Evolutionary conservation across 2,329 filamentous ascomycete species (phyloP).

Genomic region (Didymella keratinophila): DNA sequence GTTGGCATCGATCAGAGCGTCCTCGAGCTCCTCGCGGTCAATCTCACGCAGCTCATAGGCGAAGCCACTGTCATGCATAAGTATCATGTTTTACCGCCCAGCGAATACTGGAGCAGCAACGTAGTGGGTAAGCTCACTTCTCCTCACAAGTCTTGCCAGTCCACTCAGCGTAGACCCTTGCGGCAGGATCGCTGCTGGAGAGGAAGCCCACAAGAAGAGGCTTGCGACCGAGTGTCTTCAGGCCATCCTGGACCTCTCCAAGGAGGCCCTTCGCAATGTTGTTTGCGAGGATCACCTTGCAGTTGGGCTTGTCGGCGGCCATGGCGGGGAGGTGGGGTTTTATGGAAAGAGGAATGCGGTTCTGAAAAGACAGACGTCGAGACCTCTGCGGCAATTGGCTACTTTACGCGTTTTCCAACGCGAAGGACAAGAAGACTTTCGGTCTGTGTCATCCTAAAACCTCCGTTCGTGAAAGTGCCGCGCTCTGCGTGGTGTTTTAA

Average conservation of each 20-base stretch:
- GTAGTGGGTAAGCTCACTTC: conserved; percentile 71
- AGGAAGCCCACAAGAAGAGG: conserved; percentile 90
- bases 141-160: conserved; percentile 95
- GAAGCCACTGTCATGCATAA: conserved; percentile 73
- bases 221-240: conserved; percentile 73
- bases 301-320: conserved; percentile 60
- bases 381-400: conserved; percentile 1
- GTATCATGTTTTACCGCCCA: conserved; percentile 7
- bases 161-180: conserved; percentile 94
- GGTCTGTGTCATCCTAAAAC: conserved; percentile 24
- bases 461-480: conserved; percentile 16
- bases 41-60: conserved; percentile 84
- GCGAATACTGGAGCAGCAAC: conserved; percentile 9
- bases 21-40: conserved; percentile 87
- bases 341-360: conserved; percentile 3
- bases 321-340: conserved; percentile 36
- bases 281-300: conserved; percentile 91
- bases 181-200: conserved; percentile 89
- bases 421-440: conserved; percentile 20
- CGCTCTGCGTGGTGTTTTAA: conserved; percentile 17
- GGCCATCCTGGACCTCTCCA: conserved; percentile 76
- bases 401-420: conserved; percentile 18
- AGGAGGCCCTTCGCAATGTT: conserved; percentile 85
- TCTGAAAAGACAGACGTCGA: conserved; percentile 1
- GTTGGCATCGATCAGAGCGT: conserved; percentile 86